A percentile compares a stretch with the other conserved stretches of the same genome.
These are phyloP conservation scores for Agroathelia rolfsii DNA, from an alignment of 1,284 basidiomycete species.

Conservation along the genomic window DNA sequence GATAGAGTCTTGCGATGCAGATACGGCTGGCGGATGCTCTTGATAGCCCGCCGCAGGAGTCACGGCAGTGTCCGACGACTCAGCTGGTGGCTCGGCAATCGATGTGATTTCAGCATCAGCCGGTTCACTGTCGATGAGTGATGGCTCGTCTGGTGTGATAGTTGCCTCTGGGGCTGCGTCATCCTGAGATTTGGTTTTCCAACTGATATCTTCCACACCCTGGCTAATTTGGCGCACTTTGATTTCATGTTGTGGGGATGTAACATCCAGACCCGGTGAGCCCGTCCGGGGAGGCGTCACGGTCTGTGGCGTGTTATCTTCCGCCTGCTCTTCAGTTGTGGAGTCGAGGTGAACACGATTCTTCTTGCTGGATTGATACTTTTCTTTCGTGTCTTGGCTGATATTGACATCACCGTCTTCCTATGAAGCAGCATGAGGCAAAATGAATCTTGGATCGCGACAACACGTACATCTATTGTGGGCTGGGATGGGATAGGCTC, in stretches of 20 bases:
- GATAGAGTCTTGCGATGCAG: no score
- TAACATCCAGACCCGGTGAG: conserved; percentile 33
- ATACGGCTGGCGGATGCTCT: no score
- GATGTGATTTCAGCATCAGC: background rate
- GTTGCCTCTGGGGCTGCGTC: conserved; percentile 8
- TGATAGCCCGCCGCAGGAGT: no score
- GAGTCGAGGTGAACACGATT: conserved; percentile 52
- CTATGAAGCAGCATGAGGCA: conserved; percentile 11
- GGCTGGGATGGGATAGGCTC: conserved; percentile 53
- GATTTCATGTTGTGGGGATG: conserved; percentile 67
- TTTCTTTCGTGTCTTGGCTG: conserved; percentile 36
- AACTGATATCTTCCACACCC: conserved; percentile 65
- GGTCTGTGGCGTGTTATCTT: conserved; percentile 24
- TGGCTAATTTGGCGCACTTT: conserved; percentile 68
- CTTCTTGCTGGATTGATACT: conserved; percentile 58
- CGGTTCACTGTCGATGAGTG: conserved; percentile 2
- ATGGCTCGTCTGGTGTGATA: conserved; percentile 4
- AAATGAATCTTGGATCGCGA: conserved; percentile 10
- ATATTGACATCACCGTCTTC: conserved; percentile 11
- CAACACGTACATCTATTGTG: conserved; percentile 23
- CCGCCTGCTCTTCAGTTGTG: conserved; percentile 52
- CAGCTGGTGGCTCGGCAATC: conserved; percentile 4
- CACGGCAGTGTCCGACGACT: conserved; percentile 1
- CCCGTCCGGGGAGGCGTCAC: conserved; percentile 33
- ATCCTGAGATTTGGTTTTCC: conserved; percentile 38